Evolutionary conservation across 2,329 filamentous ascomycete genomes (phyloP).

Genomic region (Didymosphaeria variabile): DNA sequence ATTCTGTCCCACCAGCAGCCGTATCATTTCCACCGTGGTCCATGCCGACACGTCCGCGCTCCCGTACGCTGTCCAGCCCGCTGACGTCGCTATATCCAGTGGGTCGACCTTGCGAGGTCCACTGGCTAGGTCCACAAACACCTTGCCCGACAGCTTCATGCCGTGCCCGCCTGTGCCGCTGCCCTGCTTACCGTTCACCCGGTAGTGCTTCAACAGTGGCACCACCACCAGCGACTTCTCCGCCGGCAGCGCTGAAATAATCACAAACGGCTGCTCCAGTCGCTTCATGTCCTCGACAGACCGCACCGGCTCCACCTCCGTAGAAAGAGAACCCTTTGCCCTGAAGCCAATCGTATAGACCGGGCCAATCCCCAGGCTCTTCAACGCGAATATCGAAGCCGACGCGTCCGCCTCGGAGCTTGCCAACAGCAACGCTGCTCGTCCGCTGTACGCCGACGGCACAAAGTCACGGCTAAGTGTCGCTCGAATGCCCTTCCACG

Average conservation of each 20-base stretch:
- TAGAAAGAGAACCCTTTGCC: conserved; percentile 65
- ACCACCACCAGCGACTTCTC: conserved; percentile 82
- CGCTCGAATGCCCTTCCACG: conserved; percentile 85
- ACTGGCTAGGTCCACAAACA: conserved; percentile 82
- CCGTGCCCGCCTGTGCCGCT: conserved; percentile 37
- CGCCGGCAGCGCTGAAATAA: conserved; percentile 79
- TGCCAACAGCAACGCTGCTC: conserved; percentile 79
- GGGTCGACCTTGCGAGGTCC: conserved; percentile 73
- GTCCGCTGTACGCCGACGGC: conserved; percentile 79
- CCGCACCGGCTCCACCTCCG: conserved; percentile 70
- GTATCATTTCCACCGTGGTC: conserved; percentile 82
- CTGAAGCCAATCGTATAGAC: conserved; percentile 88
- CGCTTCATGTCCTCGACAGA: conserved; percentile 82
- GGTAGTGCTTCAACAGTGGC: conserved; percentile 78
- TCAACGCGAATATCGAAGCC: conserved; percentile 79
- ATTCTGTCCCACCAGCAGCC: conserved; percentile 83
- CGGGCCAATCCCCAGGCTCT: conserved; percentile 76
- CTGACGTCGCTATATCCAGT: conserved; percentile 72
- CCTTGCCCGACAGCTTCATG: conserved; percentile 61
- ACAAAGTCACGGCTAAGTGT: conserved; percentile 83
- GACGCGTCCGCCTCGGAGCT: conserved; percentile 78
- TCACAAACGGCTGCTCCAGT: conserved; percentile 80
- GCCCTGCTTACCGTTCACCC: conserved; percentile 55
- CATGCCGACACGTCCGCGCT: conserved; percentile 83
- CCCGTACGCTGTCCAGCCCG: conserved; percentile 82